These are phyloP conservation scores for Suhomyces kilbournensis DNA, from an alignment of 805 yeast genomes.

Conservation along the genomic window DNA sequence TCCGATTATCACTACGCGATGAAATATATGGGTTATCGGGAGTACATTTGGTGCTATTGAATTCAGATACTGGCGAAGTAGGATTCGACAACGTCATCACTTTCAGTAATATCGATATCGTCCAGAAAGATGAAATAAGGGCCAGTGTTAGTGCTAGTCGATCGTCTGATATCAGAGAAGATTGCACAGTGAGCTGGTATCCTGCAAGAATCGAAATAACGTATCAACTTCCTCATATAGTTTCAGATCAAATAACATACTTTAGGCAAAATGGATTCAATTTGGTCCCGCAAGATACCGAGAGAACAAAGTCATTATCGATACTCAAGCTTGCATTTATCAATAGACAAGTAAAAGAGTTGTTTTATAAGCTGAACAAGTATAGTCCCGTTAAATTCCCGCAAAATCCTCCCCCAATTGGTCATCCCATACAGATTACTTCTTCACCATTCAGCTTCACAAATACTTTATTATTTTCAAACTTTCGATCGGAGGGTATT, in stretches of 20 bases:
- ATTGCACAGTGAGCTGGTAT: conserved; percentile 9
- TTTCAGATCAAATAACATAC: conserved; percentile 11
- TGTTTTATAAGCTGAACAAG: not conserved
- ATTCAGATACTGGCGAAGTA: not conserved
- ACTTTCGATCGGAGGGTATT: conserved; percentile 21
- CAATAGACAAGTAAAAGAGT: not conserved
- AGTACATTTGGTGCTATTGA: conserved; percentile 12
- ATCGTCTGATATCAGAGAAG: not conserved
- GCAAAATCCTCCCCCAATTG: not conserved
- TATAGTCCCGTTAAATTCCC: not conserved
- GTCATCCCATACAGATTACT: conserved; percentile 3
- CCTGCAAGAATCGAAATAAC: not conserved
- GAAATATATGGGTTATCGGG: conserved; percentile 22
- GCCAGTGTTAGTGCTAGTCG: not conserved
- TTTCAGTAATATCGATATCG: not conserved
- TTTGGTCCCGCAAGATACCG: conserved; percentile 18
- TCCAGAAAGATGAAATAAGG: not conserved
- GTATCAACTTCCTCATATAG: not conserved
- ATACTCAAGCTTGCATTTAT: conserved; percentile 1
- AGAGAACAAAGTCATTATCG: conserved; percentile 1
- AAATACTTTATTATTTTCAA: conserved; percentile 27
- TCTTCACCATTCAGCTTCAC: conserved; percentile 30
- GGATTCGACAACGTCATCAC: not conserved
- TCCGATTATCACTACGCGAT: conserved; percentile 17
- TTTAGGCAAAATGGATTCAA: conserved; percentile 23